Conservation (phyloP, 805 yeast genomes). For the Barnettozyma botsteinii region DNA sequence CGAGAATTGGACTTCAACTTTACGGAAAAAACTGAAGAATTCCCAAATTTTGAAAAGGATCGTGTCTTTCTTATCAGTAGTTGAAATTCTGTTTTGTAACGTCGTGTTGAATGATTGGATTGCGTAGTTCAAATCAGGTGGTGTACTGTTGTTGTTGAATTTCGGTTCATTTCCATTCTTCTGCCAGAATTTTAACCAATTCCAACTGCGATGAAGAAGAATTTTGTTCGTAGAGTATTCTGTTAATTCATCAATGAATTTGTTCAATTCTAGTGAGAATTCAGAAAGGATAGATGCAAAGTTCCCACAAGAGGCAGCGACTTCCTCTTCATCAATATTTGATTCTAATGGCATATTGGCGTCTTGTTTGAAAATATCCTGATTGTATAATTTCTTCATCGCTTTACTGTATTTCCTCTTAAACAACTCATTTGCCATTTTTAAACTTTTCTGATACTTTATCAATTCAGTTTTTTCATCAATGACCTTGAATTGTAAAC, state of each 20-base stretch:
- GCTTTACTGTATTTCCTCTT: conserved; percentile 52
- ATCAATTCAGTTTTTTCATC: conserved; percentile 34
- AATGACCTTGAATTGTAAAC: conserved; percentile 47
- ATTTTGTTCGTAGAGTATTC: conserved; percentile 28
- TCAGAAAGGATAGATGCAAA: conserved; percentile 61
- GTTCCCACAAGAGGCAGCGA: conserved; percentile 80
- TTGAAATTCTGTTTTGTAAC: conserved; percentile 22
- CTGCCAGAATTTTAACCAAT: conserved; percentile 51
- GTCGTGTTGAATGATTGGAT: conserved; percentile 13
- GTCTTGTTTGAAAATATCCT: conserved; percentile 14
- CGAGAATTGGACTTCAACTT: conserved; percentile 73
- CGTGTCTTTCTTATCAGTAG: conserved; percentile 12
- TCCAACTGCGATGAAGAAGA: conserved; percentile 31
- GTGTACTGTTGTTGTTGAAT: background rate
- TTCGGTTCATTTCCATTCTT: conserved; percentile 5
- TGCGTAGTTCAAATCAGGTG: conserved; percentile 16
- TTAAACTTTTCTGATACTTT: conserved; percentile 42
- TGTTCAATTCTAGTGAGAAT: conserved; percentile 51
- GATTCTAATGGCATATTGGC: conserved; percentile 10
- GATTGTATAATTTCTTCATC: conserved; percentile 48
- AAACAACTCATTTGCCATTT: conserved; percentile 48
- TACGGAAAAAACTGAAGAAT: conserved; percentile 43
- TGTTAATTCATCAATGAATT: conserved; percentile 40
- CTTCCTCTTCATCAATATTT: conserved; percentile 70
- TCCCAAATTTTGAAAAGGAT: conserved; percentile 41